phyloP scores from a whole-genome alignment of 345 rosid species.

The Leavenworthia alabamica region DNA sequence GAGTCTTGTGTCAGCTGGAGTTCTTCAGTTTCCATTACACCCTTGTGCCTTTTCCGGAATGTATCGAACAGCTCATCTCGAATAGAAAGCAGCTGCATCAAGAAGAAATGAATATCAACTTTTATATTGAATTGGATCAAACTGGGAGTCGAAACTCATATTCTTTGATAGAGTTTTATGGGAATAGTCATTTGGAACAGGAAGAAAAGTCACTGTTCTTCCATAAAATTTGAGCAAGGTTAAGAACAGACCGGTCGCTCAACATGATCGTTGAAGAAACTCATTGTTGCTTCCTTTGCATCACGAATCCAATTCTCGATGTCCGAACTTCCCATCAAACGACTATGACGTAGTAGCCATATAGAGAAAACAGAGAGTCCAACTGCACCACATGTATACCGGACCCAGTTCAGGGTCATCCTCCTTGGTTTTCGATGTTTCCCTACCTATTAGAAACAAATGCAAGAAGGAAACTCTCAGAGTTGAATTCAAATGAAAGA shows the following conservation, averaged over 20 bases:
- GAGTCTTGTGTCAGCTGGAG: slow-evolving; percentile 78
- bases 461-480: neutral
- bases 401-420: slow-evolving; percentile 66
- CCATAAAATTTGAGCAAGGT: slow-evolving; percentile 10
- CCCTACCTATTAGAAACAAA: slow-evolving; percentile 43
- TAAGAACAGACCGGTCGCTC: slow-evolving; percentile 74
- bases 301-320: slow-evolving; percentile 83
- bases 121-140: neutral
- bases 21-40: slow-evolving; percentile 85
- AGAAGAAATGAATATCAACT: too few relatives aligned
- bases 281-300: slow-evolving; percentile 60
- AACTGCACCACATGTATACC: slow-evolving; percentile 72
- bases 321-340: slow-evolving; percentile 87
- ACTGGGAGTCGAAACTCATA: slow-evolving; percentile 2
- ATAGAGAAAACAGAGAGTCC: slow-evolving; percentile 66
- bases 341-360: slow-evolving; percentile 84
- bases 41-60: slow-evolving; percentile 88
- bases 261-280: slow-evolving; percentile 78
- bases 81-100: slow-evolving; percentile 78
- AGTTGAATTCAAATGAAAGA: neutral
- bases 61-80: slow-evolving; percentile 94
- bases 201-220: neutral
- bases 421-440: slow-evolving; percentile 72
- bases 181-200: slow-evolving; percentile 8
- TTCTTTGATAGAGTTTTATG: neutral